Evolutionary conservation across 2,329 filamentous ascomycete species (phyloP), one percentile per base, ranked within the genome.

Genomic region (Cladosporium sp.): DNA sequence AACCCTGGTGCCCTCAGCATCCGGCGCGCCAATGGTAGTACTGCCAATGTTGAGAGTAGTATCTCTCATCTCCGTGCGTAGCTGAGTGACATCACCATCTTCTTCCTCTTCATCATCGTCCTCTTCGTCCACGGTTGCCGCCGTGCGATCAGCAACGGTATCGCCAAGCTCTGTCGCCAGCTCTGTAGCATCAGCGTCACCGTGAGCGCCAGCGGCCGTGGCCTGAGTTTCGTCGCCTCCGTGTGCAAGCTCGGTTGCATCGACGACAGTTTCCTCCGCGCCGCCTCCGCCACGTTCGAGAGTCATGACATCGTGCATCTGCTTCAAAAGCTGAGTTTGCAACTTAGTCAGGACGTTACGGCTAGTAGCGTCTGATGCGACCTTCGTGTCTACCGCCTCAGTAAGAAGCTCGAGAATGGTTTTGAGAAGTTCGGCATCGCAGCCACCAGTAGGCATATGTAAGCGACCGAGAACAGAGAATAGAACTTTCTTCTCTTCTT

Each of bases 401-500:
- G 73, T 74, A 21, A 82, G 76, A 14, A 86, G 80, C 4, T 79
- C 80, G 57, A 82, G 80, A 4, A 83, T 71, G 0, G 75, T 75
- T 64, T 75, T 74, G 2, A 79, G 70, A 32, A 70, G 72, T 61
- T 78, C 72, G 10, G 71, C 69, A 28, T 70, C 71, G n/a, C 69
- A 73, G 6, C 71, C 72, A 0, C 67, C 72, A n/a, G 89, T 82
- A 0, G 92, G 85, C 58, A 98, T 85, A 75, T 93, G 88, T 1
- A 97, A 83, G 78, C 97, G 98, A 70, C 88, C 88, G 1, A 98
- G 85, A 58, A 97, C 86, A 0, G 88, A 86, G 32, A 92, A 88
- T 11, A 95, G 81, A 1, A 90, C 85, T 77, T 96, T 97, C 80
- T 91, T 92, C 78, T 97, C 93, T 70, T 97, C 93, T 76, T 91